phyloP scores from a whole-genome alignment of 1,284 basidiomycete species.

The Malassezia cuniculi region DNA sequence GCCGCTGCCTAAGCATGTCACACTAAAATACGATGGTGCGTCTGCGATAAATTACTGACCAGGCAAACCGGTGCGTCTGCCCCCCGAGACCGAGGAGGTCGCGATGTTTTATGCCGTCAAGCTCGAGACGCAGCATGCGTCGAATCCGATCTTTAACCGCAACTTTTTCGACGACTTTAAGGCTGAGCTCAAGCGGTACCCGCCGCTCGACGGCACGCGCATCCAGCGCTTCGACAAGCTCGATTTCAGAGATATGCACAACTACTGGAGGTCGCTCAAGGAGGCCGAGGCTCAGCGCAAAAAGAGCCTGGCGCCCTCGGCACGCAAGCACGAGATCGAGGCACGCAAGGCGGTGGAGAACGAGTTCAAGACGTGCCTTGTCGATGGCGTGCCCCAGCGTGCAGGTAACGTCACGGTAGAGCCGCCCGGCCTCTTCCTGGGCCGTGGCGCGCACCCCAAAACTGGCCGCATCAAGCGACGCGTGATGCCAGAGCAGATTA shows the following conservation, averaged over 20 bases:
- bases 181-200: conserved; percentile 62
- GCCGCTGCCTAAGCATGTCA: conserved; percentile 67
- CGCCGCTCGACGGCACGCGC: conserved; percentile 62
- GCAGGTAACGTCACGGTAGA: conserved; percentile 96
- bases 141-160: conserved; percentile 75
- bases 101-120: conserved; percentile 91
- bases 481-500: conserved; percentile 38
- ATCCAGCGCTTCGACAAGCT: conserved; percentile 69
- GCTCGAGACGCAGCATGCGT: conserved; percentile 81
- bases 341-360: conserved; percentile 73
- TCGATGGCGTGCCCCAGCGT: conserved; percentile 94
- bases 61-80: conserved; percentile 69
- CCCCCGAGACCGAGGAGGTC: conserved; percentile 82
- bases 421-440: conserved; percentile 91
- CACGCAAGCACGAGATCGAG: conserved; percentile 55
- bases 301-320: conserved; percentile 59
- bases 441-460: conserved; percentile 94
- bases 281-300: conserved; percentile 84
- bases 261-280: conserved; percentile 54
- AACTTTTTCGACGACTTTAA: conserved; percentile 94
- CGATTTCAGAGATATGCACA: conserved; percentile 89
- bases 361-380: conserved; percentile 68
- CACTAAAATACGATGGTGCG: conserved; percentile 89
- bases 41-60: conserved; percentile 9
- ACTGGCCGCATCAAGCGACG: conserved; percentile 85